Percentiles rank a stretch among this genome's conserved stretches.
Conservation (phyloP, 495 filamentous ascomycete genomes). For the Rhypophila decipiens region DNA sequence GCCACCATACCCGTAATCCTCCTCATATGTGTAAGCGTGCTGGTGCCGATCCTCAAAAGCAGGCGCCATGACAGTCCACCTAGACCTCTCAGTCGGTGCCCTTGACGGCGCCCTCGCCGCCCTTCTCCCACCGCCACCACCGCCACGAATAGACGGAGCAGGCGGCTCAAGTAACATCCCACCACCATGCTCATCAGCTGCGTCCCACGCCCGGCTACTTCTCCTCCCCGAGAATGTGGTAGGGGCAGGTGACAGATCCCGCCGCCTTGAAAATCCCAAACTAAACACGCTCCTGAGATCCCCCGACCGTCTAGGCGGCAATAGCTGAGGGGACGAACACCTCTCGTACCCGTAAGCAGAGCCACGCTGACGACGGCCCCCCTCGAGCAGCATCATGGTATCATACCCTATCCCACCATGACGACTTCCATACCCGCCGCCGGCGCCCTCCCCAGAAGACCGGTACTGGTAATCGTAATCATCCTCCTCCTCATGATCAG, state of each 20-base stretch:
- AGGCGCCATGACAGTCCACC: neutral
- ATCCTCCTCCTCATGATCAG: conserved; percentile 1
- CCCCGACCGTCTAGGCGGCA: too few relatives aligned
- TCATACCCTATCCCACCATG: too few relatives aligned
- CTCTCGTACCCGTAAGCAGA: neutral
- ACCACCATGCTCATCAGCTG: neutral
- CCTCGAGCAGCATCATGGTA: neutral
- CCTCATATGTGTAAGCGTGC: neutral
- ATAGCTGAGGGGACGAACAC: neutral
- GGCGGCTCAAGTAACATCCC: too few relatives aligned
- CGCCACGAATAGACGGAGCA: neutral
- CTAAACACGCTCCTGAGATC: too few relatives aligned
- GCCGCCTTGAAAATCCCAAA: too few relatives aligned
- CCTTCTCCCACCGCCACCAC: neutral
- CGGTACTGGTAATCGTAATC: too few relatives aligned
- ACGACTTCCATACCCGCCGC: too few relatives aligned
- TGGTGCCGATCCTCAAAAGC: neutral
- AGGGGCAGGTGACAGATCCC: too few relatives aligned
- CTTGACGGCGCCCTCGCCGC: neutral
- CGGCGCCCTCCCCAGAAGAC: too few relatives aligned
- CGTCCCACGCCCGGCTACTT: neutral
- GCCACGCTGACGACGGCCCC: neutral
- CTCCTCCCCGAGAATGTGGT: too few relatives aligned
- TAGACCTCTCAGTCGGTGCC: neutral
- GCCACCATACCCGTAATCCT: neutral